These are phyloP conservation scores for Schwanniomyces polymorphus DNA, from an alignment of 805 yeast species.

Conservation along the genomic window DNA sequence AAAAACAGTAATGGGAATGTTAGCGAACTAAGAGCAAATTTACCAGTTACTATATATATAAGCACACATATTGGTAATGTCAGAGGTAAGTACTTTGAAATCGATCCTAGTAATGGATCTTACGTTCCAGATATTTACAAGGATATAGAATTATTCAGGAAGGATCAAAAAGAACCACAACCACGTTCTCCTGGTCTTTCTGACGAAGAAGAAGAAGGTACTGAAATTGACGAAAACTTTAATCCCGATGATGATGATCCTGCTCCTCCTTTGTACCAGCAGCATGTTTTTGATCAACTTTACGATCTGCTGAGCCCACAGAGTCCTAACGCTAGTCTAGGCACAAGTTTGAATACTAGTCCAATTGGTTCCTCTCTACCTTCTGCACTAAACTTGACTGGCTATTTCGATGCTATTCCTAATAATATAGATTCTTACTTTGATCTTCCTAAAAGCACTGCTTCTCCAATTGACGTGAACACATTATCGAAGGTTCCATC, in stretches of 20 bases:
- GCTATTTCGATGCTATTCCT: conserved; percentile 33
- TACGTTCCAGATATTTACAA: conserved; percentile 18
- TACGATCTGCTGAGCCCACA: conserved; percentile 35
- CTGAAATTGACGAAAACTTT: conserved; percentile 16
- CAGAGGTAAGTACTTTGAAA: conserved; percentile 30
- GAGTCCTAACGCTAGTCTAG: conserved; percentile 38
- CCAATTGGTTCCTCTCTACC: conserved; percentile 10
- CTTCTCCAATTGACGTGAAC: conserved; percentile 21
- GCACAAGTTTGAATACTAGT: conserved; percentile 13
- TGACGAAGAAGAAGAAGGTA: conserved; percentile 8
- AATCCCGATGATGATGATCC: conserved; percentile 25
- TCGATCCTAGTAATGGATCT: conserved; percentile 26
- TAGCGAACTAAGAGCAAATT: conserved; percentile 52
- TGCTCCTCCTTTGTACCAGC: conserved; percentile 47
- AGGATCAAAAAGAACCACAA: conserved; percentile 12
- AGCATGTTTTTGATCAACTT: conserved; percentile 36
- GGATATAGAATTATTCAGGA: conserved; percentile 31
- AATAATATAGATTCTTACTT: conserved; percentile 7
- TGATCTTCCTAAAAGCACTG: neutral
- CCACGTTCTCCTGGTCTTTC: conserved; percentile 7
- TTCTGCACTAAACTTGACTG: conserved; percentile 16
- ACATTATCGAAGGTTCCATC: conserved; percentile 35
- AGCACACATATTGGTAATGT: conserved; percentile 40
- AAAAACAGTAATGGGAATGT: conserved; percentile 50
- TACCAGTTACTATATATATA: conserved; percentile 46